Conservation (phyloP, 768 basidiomycete species). For the Solioccasus polychromus region DNA sequence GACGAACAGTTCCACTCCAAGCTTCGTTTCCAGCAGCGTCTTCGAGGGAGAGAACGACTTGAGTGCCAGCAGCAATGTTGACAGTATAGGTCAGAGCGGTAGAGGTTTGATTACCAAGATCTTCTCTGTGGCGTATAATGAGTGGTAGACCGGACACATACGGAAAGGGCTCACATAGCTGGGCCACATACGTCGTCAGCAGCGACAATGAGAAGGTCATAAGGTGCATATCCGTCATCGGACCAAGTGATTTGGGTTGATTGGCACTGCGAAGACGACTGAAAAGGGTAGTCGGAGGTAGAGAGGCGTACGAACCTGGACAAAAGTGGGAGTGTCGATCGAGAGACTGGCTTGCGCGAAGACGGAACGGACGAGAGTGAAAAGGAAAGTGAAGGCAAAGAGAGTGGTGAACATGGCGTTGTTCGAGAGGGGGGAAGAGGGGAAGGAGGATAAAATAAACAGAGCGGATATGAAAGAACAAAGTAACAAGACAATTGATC, state of each 20-base stretch:
- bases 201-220: slow-evolving; percentile 56
- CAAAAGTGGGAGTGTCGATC: slow-evolving; percentile 48
- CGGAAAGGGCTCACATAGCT: slow-evolving; percentile 46
- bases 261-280: slow-evolving; percentile 47
- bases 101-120: slow-evolving; percentile 54
- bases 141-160: not conserved
- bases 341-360: slow-evolving; percentile 47
- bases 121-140: slow-evolving; percentile 42
- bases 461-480: slow-evolving; percentile 14
- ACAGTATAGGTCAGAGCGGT: slow-evolving; percentile 41
- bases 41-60: slow-evolving; percentile 50
- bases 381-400: slow-evolving; percentile 70
- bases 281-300: not conserved
- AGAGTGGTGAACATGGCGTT: slow-evolving; percentile 72
- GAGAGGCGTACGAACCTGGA: slow-evolving; percentile 44
- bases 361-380: slow-evolving; percentile 48
- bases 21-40: slow-evolving; percentile 57
- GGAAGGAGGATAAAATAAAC: slow-evolving; percentile 11
- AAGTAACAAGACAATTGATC: not conserved
- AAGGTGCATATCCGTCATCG: slow-evolving; percentile 40
- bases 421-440: slow-evolving; percentile 4
- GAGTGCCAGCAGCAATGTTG: slow-evolving; percentile 43
- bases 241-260: slow-evolving; percentile 51
- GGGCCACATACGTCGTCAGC: slow-evolving; percentile 55
- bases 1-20: slow-evolving; percentile 61